Conservation (phyloP, 2,329 filamentous ascomycete genomes). For the Sarocladium brachiariae region DNA sequence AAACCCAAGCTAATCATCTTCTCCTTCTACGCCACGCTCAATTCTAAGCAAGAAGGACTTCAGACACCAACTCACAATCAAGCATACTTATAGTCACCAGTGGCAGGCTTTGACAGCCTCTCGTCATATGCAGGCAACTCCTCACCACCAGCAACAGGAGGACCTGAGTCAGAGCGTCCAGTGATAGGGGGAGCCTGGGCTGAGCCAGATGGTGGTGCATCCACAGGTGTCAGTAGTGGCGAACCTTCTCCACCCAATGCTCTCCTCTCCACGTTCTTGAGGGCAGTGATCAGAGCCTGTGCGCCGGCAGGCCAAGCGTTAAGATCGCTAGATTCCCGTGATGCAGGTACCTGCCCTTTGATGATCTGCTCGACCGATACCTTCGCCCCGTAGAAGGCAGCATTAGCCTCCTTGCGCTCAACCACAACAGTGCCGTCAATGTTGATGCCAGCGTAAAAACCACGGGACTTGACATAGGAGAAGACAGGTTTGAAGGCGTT, state of each 20-base stretch:
- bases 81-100: constrained; percentile 9
- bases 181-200: no score
- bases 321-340: constrained; percentile 13
- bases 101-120: constrained; percentile 3
- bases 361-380: constrained; percentile 41
- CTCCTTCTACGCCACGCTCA: not conserved
- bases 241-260: not conserved
- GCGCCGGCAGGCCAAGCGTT: constrained; percentile 28
- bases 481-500: constrained; percentile 37
- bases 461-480: constrained; percentile 78
- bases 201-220: not conserved
- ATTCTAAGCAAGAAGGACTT: not conserved
- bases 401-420: constrained; percentile 82
- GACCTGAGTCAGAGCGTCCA: no score
- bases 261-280: not conserved
- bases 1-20: not conserved
- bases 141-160: not conserved
- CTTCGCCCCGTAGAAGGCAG: constrained; percentile 70
- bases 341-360: constrained; percentile 29
- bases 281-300: constrained; percentile 17
- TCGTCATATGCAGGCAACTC: constrained; percentile 6
- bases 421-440: constrained; percentile 83
- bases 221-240: not conserved
- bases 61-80: not conserved
- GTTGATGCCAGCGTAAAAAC: constrained; percentile 80